These are phyloP conservation scores for Penicillium sp. DNA, from an alignment of 2,329 filamentous ascomycete species.

Conservation along the genomic window DNA sequence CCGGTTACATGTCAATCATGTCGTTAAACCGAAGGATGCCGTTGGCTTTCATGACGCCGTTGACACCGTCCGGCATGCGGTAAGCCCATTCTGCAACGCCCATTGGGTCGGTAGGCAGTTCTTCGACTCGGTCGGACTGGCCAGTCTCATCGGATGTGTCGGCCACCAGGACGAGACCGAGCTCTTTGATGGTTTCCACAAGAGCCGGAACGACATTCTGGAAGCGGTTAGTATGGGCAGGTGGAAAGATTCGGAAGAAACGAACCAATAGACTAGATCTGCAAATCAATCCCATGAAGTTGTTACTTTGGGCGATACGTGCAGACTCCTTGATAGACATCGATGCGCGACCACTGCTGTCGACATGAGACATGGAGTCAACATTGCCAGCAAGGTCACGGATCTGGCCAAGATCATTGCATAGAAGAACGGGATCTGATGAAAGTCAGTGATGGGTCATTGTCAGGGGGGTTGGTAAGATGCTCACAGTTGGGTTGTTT, in stretches of 20 bases:
- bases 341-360: conserved; percentile 69
- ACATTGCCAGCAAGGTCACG: conserved; percentile 41
- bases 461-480: not conserved
- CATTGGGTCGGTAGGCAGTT: conserved; percentile 27
- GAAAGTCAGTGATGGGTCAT: not conserved
- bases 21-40: conserved; percentile 92
- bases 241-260: conserved; percentile 20
- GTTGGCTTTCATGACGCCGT: conserved; percentile 81
- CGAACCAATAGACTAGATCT: conserved; percentile 81
- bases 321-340: conserved; percentile 94
- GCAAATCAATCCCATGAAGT: conserved; percentile 96
- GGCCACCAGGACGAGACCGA: conserved; percentile 86
- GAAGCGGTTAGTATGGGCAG: conserved; percentile 17
- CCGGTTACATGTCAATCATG: conserved; percentile 70
- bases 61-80: conserved; percentile 75
- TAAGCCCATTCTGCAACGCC: conserved; percentile 43
- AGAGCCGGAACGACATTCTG: conserved; percentile 92
- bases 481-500: conserved; percentile 89
- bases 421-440: conserved; percentile 83
- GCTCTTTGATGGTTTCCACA: conserved; percentile 89
- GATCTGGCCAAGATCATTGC: conserved; percentile 77
- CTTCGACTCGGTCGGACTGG: conserved; percentile 26
- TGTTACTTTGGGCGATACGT: conserved; percentile 89
- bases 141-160: conserved; percentile 69
- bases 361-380: conserved; percentile 45